Evolutionary conservation across 1,284 basidiomycete species (phyloP), one percentile per base, ranked within the genome.

Genomic region (Cutaneotrichosporon cyanovorans): DNA sequence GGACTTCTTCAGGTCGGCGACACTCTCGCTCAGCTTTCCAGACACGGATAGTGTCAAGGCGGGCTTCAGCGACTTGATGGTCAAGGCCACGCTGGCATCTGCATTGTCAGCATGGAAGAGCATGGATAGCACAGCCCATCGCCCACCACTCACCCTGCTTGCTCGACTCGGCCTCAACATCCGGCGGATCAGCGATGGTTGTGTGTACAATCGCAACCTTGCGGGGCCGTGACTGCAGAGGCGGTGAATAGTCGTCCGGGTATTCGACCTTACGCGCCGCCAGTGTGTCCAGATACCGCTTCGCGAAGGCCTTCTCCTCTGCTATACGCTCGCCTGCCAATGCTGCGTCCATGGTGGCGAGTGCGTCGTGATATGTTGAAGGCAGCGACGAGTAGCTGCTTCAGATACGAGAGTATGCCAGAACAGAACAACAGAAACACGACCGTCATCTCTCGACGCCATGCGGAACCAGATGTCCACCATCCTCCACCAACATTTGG

Each of bases 41-140:
- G 79, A 67, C 50, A 95, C 75, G 21, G 79, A 76, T 72, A 86
- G 84, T 0, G 82, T 74, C 38, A 83, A 76, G n/a, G 86, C 73
- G 1, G 91, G 91, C 65, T 93, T 93, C 61, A 83, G 75, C 34
- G 85, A 91, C 73, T 93, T 93, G 78, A 96, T 80, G 37, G 80
- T 84, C 55, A 95, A 69, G 37, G 74, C 75, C 59, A 90, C 73
- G n/a, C 78, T 70, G 15, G 57, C 49, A 42, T 62, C 59, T 60
- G 40, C 20, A 2, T n/a, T n/a, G 45, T 42, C 34, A 50, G 50
- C 50, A n/a, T 21, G 33, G 19, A 10, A 12, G 15, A 30, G 14
- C 14, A n/a, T n/a, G n/a, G n/a, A n/a, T 11, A 5, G 19, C 32
- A 12, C 10, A 7, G 9, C 16, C 21, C 12, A 8, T 16, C 15